These are phyloP conservation scores for Colletotrichum tofieldiae DNA, from an alignment of 2,329 filamentous ascomycete species.

Conservation along the genomic window DNA sequence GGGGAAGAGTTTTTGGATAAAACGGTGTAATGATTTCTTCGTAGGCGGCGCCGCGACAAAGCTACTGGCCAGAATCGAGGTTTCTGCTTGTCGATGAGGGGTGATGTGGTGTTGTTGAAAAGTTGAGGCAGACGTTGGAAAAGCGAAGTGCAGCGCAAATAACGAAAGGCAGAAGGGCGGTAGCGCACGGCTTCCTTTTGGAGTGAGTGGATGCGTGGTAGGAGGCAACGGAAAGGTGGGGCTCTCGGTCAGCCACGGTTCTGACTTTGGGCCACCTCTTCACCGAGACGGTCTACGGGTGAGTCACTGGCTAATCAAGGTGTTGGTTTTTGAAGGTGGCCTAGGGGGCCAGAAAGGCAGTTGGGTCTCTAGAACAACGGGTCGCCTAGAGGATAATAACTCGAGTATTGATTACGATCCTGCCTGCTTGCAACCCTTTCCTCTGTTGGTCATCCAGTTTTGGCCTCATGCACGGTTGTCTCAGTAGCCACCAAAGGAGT, in stretches of 20 bases:
- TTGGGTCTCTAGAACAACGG: not conserved
- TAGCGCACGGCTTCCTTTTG: slow-evolving; percentile 22
- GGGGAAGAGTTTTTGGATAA: not conserved
- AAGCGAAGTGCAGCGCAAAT: slow-evolving; percentile 9
- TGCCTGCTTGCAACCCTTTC: not conserved
- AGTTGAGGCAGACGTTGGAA: slow-evolving; percentile 9
- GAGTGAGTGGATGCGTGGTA: slow-evolving; percentile 1
- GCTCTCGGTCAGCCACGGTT: not conserved
- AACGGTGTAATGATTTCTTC: not conserved
- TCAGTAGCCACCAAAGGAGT: not conserved
- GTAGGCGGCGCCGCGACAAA: no score
- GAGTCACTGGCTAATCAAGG: not conserved
- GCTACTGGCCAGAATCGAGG: not conserved
- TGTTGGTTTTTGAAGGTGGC: no score
- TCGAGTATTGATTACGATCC: not conserved
- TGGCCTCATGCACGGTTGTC: not conserved
- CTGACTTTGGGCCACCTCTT: not conserved
- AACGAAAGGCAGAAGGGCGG: slow-evolving; percentile 11
- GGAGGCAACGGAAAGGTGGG: slow-evolving; percentile 21
- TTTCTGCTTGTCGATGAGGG: not conserved
- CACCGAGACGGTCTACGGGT: not conserved
- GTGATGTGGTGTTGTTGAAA: not conserved
- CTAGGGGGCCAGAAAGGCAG: not conserved
- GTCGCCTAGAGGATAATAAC: not conserved
- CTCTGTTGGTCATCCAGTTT: not conserved